Evolutionary conservation across 129 eudicot species (phyloP).

Genomic region (Logfia minima): DNA sequence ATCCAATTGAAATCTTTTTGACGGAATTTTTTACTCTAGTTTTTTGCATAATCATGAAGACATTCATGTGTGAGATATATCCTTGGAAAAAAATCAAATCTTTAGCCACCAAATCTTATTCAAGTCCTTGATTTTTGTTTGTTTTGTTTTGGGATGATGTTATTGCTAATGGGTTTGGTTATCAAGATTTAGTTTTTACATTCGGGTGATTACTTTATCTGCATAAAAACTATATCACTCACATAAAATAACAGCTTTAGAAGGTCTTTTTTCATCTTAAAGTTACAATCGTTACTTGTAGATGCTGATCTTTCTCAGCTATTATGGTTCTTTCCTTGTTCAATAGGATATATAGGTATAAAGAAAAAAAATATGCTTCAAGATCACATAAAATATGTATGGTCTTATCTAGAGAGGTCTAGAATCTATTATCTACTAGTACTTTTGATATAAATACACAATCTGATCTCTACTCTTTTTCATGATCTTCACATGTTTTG

Average conservation of each 20-base stretch:
- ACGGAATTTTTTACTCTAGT: not conserved
- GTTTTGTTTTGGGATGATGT: constrained; percentile 17
- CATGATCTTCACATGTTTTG: constrained; percentile 36
- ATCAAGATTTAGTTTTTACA: constrained; percentile 15
- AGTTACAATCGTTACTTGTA: constrained; percentile 8
- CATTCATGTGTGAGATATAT: not conserved
- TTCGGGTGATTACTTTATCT: not conserved
- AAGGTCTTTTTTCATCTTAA: constrained; percentile 29
- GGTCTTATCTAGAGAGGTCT: constrained; percentile 32
- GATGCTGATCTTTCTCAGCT: constrained; percentile 22
- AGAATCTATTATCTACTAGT: constrained; percentile 28
- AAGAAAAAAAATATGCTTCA: constrained; percentile 33
- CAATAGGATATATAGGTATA: constrained; percentile 19
- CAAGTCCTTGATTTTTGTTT: constrained; percentile 15
- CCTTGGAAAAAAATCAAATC: not conserved
- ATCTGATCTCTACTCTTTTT: constrained; percentile 19
- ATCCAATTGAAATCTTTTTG: constrained; percentile 4
- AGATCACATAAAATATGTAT: constrained; percentile 56
- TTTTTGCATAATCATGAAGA: not conserved
- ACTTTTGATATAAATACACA: constrained; percentile 24
- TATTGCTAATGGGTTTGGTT: constrained; percentile 26
- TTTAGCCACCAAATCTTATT: constrained; percentile 27
- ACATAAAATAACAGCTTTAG: constrained; percentile 69
- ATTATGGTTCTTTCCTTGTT: constrained; percentile 47
- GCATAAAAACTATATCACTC: constrained; percentile 29